Evolutionary conservation across 306 rosid genomes (phyloP), one percentile per base, ranked within the genome.

Genomic region (Glycine latifolia): DNA sequence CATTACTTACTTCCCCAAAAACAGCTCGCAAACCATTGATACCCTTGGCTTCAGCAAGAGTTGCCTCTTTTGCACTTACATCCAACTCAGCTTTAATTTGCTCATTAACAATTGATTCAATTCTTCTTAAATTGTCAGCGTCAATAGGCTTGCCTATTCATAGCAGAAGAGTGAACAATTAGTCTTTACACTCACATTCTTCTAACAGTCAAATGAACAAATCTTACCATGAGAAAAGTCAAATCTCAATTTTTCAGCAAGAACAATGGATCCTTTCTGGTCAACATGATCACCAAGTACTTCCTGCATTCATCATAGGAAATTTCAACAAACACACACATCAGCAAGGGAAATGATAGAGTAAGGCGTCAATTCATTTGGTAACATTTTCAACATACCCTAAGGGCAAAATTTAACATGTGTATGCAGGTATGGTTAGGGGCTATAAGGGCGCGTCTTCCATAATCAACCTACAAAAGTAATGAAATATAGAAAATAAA

Each of bases 351-450:
- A 82, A 61, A 56, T 10, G 39, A 79, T 65, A 5, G 53, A 48
- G 53, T 33, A 63, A 16, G 37, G 5, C 50, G 67, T 68, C 71
- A 55, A 16, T 7, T n/a, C 35, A 67, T 11, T 39, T 41, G 50
- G 53, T 77, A 20, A 67, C 39, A 20, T 71, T 63, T 76, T 62
- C 41, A 68, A 62, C 89, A 78, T 90, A 95, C 99, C 93, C 87
- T 87, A n/a, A 95, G 97, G 79, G 99, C 99, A 83, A 95, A 95
- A 82, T 95, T 95, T 89, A 95, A 89, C 87, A 95, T 93, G 80
- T 95, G 99, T 1, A 98, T 95, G 86, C 99, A 95, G 67, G 99
- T 95, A 88, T 95, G 99, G 82, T 95, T 95, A 41, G 99, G 99
- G 44, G 99, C 98, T 81, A 91, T 88, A 15, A 95, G 84, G 39